Evolutionary conservation across 352 stramenopile genomes (phyloP), one percentile per base, ranked within the genome.

Genomic region (Phytophthora ohioensis): DNA sequence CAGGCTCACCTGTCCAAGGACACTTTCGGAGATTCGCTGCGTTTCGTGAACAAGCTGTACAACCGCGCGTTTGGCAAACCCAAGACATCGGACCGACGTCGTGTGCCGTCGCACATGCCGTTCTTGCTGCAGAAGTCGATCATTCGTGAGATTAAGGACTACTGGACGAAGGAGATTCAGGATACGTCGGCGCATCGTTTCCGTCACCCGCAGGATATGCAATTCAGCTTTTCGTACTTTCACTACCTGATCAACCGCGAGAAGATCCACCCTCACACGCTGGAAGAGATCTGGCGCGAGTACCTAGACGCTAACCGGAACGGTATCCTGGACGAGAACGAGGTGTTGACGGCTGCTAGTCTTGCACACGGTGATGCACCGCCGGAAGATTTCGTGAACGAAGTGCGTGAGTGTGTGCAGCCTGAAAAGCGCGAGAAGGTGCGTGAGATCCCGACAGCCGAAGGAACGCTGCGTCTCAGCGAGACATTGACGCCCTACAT

Each of bases 151-250:
- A 96, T 99, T 66, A 97, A 98, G 65, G 64, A 71, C n/a, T 77
- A 81, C 3, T 98, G 86, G 87, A 78, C 73, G 0, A 68, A 73
- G 9, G 88, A 97, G 66, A 88, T 91, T 36, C 64, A 92, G 9
- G 75, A 76, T 13, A 98, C 94, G 13, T 95, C 88, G 15, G 56
- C 75, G 5, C 92, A 98, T 53, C 88, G 94, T 5, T 99, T 99
- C 68, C 92, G 95, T 30, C 87, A 93, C 49, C 80, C 85, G 6
- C 69, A 97, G 43, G 96, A 99, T 76, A 97, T 98, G 91, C 95
- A 99, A 69, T 99, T 98, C 64, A 93, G 92, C 61, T 99, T 98
- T 64, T 87, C 89, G 36, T 99, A 98, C 74, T 98, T 98, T 69
- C 94, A 98, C 69, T 99, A 97, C 70, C 51, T 98, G 30, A 86